Conservation (phyloP, 177 flowering plant species). For the Vitis hybrid region DNA sequence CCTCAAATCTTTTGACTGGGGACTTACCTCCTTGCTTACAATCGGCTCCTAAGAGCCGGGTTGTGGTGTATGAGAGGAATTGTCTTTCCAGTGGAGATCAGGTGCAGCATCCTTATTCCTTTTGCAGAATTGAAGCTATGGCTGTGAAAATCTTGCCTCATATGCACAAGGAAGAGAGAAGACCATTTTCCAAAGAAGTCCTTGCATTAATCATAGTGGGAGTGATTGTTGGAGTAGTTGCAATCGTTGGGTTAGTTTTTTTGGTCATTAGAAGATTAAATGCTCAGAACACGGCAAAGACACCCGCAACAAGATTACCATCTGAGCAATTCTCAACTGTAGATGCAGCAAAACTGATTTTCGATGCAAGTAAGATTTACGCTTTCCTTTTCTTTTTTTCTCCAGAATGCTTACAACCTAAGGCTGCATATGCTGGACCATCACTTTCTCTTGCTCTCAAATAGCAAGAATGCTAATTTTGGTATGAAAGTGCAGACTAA, state of each 20-base stretch:
- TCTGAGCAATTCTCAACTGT: slow-evolving; percentile 16
- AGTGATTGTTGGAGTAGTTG: slow-evolving; percentile 19
- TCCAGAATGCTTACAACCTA: not conserved
- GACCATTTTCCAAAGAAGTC: slow-evolving; percentile 4
- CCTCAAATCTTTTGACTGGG: slow-evolving; percentile 39
- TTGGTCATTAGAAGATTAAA: slow-evolving; percentile 7
- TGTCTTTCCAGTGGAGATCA: slow-evolving; percentile 20
- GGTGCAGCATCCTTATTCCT: slow-evolving; percentile 22
- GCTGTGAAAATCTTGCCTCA: slow-evolving; percentile 29
- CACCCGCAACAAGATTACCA: slow-evolving; percentile 17
- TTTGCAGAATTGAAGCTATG: slow-evolving; percentile 35
- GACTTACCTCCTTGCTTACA: slow-evolving; percentile 34
- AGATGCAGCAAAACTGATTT: slow-evolving; percentile 23
- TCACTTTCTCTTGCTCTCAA: too few species aligned
- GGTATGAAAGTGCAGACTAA: too few species aligned
- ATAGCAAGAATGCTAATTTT: too few species aligned
- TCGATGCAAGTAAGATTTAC: slow-evolving; percentile 36
- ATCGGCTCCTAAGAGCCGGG: not conserved
- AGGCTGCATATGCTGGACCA: too few species aligned
- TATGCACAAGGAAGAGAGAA: slow-evolving; percentile 1
- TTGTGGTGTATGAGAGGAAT: slow-evolving; percentile 20
- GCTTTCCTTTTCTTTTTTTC: not conserved
- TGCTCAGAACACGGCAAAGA: not conserved
- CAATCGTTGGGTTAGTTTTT: slow-evolving; percentile 13
- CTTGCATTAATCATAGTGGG: slow-evolving; percentile 17